Base-by-base conservation (phyloP, 352 stramenopile species). In the Phytophthora melonis region DNA sequence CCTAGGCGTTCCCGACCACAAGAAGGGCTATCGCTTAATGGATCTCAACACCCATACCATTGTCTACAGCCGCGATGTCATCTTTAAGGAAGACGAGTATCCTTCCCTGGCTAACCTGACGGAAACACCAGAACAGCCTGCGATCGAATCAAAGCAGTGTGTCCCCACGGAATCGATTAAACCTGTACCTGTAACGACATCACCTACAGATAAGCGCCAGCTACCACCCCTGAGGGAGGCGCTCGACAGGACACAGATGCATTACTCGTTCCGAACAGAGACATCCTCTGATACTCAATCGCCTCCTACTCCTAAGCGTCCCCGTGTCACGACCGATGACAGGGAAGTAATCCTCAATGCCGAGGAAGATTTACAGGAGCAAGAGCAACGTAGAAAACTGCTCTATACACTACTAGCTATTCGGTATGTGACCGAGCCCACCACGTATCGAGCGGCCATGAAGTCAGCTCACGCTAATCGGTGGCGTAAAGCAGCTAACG, bases 201-300 rank as follows among this genome's bases (percentile, higher is more conserved):
- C 23, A 57, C 23, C 50, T 39, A 23, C 23, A 57, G 50, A 10
- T 57, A 16, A 32, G 50, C n/a, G 54, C 2, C 5, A 2, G 6
- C 18, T 30, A n/a, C 27, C 54, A 14, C 27, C 18, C 4, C 27
- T 27, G 2, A 8, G 27, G 30, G 58, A 57, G 23, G 58, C 36
- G 8, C 58, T 56, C 18, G 43, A 64, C 3, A 19, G 21, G 19
- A 34, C 41, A 9, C 7, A 25, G 2, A 45, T 64, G 9, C 58
- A 64, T 27, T 64, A 56, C 41, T 64, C 58, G 8, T 56, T 64
- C 16, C 32, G 36, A 30, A 64, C 58, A 18, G 58, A 64, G 25
- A 30, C 41, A 23, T 11, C 58, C 3, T 45, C 58, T 30, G 23
- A 41, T 10, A 3, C 43, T 32, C 8, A 8, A 16, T 56, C 23